phyloP scores from a whole-genome alignment of 1,284 basidiomycete species.

The Lignosus rhinocerotis region DNA sequence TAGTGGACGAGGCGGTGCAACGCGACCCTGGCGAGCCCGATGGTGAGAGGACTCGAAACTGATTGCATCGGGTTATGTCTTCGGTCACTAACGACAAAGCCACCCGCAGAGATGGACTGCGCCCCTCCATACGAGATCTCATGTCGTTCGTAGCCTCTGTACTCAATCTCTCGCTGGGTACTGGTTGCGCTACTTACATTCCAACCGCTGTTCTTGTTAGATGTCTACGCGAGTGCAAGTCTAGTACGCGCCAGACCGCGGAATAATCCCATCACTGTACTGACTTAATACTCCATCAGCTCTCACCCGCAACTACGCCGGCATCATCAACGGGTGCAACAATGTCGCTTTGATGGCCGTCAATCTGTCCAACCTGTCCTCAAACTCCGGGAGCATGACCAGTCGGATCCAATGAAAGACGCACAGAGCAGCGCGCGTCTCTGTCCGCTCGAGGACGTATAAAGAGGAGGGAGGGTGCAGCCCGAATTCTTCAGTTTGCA shows the following conservation, averaged over 20 bases:
- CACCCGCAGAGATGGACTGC: background rate
- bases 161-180: too few species aligned
- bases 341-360: conserved; percentile 1
- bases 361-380: background rate
- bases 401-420: too few species aligned
- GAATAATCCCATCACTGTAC: too few species aligned
- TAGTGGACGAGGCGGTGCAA: background rate
- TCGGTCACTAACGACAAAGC: background rate
- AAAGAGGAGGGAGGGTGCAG: background rate
- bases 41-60: background rate
- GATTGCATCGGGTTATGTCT: background rate
- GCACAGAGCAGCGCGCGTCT: background rate
- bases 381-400: too few species aligned
- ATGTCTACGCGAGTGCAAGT: too few species aligned
- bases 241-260: too few species aligned
- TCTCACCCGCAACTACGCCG: background rate
- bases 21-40: background rate
- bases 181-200: too few species aligned
- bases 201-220: too few species aligned
- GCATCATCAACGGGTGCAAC: background rate
- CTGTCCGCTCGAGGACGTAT: background rate
- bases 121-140: too few species aligned
- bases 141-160: too few species aligned
- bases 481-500: conserved; percentile 10
- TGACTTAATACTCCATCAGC: background rate